phyloP scores from a whole-genome alignment of 2,329 filamentous ascomycete genomes.

The Exophiala phaeomuriformis region DNA sequence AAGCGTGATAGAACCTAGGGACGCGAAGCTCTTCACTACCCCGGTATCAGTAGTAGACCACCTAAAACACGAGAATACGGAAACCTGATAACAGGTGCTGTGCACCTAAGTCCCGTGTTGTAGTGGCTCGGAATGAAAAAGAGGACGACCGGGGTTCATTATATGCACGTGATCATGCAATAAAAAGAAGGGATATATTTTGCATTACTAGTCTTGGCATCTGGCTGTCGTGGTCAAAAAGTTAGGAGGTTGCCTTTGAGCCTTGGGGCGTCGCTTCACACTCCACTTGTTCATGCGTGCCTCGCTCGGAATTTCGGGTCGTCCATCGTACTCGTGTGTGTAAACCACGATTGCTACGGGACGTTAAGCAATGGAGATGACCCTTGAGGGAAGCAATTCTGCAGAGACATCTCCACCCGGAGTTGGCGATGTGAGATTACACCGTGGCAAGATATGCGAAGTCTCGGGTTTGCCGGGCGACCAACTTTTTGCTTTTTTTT shows the following conservation, averaged over 20 bases:
- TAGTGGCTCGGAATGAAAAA: too few species aligned
- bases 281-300: slow-evolving; percentile 36
- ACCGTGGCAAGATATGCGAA: slow-evolving; percentile 35
- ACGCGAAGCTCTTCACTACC: too few species aligned
- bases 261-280: slow-evolving; percentile 24
- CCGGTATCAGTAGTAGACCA: too few species aligned
- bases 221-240: slow-evolving; percentile 27
- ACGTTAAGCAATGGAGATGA: slow-evolving; percentile 49
- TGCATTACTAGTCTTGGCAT: slow-evolving; percentile 10
- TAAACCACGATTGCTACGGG: slow-evolving; percentile 48
- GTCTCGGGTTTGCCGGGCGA: slow-evolving; percentile 26
- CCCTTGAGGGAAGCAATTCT: slow-evolving; percentile 54
- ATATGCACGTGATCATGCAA: background rate
- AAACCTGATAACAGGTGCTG: too few species aligned
- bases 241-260: slow-evolving; percentile 24
- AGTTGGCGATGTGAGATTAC: slow-evolving; percentile 50
- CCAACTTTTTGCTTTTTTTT: slow-evolving; percentile 31
- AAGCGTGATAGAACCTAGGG: too few species aligned
- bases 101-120: too few species aligned
- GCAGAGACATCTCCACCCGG: slow-evolving; percentile 50
- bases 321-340: slow-evolving; percentile 48
- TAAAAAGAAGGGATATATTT: slow-evolving; percentile 7
- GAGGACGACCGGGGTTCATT: too few species aligned
- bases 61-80: too few species aligned
- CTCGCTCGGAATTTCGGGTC: slow-evolving; percentile 50